A percentile compares a stretch with the other conserved stretches of the same genome.
Conservation (phyloP, 2,329 filamentous ascomycete genomes). For the Beauveria asiatica region DNA sequence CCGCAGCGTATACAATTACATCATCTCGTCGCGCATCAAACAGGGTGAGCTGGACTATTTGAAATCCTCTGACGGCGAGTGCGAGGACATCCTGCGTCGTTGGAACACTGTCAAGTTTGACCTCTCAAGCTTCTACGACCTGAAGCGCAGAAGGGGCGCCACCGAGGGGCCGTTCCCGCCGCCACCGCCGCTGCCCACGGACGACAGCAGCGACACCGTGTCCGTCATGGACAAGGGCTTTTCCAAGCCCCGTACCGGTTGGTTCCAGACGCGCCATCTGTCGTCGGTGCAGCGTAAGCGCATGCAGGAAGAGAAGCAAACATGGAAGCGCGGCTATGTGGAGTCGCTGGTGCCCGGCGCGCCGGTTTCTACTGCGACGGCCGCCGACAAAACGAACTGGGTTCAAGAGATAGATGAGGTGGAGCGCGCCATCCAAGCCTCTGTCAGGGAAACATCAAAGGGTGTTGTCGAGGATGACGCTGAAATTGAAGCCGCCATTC, state of each 20-base stretch:
- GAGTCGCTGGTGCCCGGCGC: constrained; percentile 14
- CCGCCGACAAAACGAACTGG: not conserved
- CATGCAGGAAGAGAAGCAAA: constrained; percentile 38
- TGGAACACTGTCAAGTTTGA: constrained; percentile 57
- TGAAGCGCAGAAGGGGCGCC: constrained; percentile 33
- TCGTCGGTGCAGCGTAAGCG: constrained; percentile 44
- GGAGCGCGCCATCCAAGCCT: constrained; percentile 62
- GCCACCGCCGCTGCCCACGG: not conserved
- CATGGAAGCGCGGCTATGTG: constrained; percentile 29
- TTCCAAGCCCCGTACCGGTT: constrained; percentile 33
- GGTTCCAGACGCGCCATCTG: constrained; percentile 38
- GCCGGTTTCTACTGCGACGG: not conserved
- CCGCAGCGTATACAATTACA: constrained; percentile 67
- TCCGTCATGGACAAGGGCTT: constrained; percentile 15
- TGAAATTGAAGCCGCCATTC: constrained; percentile 63
- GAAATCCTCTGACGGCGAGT: constrained; percentile 47
- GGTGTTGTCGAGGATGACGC: constrained; percentile 63
- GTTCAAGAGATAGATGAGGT: constrained; percentile 43
- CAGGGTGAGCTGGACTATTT: constrained; percentile 64
- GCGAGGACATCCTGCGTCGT: constrained; percentile 51
- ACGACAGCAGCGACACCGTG: constrained; percentile 1
- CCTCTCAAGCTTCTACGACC: constrained; percentile 50
- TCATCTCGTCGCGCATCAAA: constrained; percentile 65
- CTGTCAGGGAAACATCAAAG: constrained; percentile 60
- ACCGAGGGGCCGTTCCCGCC: constrained; percentile 10